phyloP scores from a whole-genome alignment of 495 filamentous ascomycete genomes.

The Tuber brumale region DNA sequence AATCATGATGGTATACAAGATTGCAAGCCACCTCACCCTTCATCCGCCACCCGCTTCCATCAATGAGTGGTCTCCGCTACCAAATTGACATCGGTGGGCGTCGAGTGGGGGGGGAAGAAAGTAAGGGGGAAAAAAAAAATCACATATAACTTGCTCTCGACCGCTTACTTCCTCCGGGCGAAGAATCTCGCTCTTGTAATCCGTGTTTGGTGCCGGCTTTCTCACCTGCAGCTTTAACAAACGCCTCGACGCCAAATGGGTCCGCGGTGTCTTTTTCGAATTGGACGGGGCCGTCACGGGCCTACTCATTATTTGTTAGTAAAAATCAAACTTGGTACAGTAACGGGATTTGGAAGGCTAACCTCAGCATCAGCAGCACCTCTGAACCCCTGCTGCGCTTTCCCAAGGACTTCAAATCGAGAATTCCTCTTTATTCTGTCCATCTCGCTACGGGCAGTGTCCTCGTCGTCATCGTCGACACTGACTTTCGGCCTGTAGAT shows the following conservation, averaged over 20 bases:
- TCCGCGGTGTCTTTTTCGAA: slow-evolving; percentile 86
- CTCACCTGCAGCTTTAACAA: slow-evolving; percentile 60
- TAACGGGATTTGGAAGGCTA: slow-evolving; percentile 41
- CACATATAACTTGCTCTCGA: slow-evolving; percentile 21
- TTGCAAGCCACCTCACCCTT: not conserved
- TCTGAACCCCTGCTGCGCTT: slow-evolving; percentile 64
- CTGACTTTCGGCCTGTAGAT: slow-evolving; percentile 81
- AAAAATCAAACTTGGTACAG: slow-evolving; percentile 5
- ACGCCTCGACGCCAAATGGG: slow-evolving; percentile 87
- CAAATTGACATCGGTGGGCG: not conserved
- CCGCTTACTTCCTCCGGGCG: slow-evolving; percentile 23
- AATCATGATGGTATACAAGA: not conserved
- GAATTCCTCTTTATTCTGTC: slow-evolving; percentile 75
- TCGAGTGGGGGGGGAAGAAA: not conserved
- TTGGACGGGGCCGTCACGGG: slow-evolving; percentile 84
- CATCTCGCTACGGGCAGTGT: slow-evolving; percentile 72
- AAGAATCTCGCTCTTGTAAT: slow-evolving; percentile 62
- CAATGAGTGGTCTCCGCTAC: not conserved
- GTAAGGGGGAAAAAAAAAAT: not conserved
- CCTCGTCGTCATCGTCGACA: slow-evolving; percentile 66
- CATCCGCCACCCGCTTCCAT: not conserved
- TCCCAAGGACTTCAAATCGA: slow-evolving; percentile 57
- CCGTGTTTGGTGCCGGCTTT: slow-evolving; percentile 68
- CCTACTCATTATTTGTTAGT: slow-evolving; percentile 47
- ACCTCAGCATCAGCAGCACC: slow-evolving; percentile 82